Evolutionary conservation across 169 alveolate genomes (phyloP).

Genomic region (Plasmodium gonderi): DNA sequence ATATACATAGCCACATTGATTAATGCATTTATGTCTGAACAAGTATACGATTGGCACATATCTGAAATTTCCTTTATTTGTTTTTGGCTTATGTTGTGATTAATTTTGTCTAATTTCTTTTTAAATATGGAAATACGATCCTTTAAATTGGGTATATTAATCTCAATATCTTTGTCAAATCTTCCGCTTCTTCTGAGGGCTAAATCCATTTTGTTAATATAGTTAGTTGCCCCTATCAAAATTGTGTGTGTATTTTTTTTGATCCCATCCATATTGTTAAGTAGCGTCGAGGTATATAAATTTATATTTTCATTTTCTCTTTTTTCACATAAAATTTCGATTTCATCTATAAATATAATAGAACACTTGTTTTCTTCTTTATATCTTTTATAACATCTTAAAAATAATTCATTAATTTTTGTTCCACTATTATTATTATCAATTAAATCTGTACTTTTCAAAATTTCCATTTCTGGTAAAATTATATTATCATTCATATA

Average conservation of each 20-base stretch:
- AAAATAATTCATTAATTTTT: conserved; percentile 50
- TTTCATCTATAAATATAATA: conserved; percentile 85
- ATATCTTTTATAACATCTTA: conserved; percentile 60
- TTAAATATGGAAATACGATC: conserved; percentile 92
- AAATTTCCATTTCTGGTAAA: conserved; percentile 59
- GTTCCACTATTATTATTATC: conserved; percentile 47
- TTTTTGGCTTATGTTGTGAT: conserved; percentile 73
- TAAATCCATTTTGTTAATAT: conserved; percentile 91
- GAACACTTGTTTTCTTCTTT: conserved; percentile 62
- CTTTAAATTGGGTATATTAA: conserved; percentile 93
- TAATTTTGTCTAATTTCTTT: conserved; percentile 75
- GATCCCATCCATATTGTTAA: conserved; percentile 71
- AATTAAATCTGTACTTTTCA: conserved; percentile 56
- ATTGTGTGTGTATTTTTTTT: conserved; percentile 76
- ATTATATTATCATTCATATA: not conserved
- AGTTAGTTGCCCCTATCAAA: conserved; percentile 95
- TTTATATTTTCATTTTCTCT: conserved; percentile 66
- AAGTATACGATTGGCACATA: conserved; percentile 88
- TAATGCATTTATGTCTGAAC: conserved; percentile 88
- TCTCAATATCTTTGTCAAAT: conserved; percentile 95
- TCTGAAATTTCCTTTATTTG: conserved; percentile 79
- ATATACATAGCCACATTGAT: conserved; percentile 79
- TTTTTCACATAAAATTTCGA: conserved; percentile 80
- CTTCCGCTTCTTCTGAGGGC: conserved; percentile 97
- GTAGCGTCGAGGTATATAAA: conserved; percentile 39